Evolutionary conservation across 2,329 filamentous ascomycete genomes (phyloP), one percentile per base, ranked within the genome.

Genomic region (Immersiporthe knoxdaviesiana): DNA sequence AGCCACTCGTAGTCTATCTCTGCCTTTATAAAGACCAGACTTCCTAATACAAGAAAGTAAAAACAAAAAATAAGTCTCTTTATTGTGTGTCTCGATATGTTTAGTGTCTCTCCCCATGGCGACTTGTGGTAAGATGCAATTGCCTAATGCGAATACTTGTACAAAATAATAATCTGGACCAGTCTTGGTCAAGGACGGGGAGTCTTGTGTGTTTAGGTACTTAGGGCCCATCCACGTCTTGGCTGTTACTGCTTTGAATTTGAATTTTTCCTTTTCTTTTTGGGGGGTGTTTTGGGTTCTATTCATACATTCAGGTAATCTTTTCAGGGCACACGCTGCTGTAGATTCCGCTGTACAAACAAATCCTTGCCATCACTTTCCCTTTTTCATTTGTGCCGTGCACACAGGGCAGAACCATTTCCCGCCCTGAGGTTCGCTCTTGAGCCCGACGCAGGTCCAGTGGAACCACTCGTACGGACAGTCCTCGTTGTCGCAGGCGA

Each of bases 381-480:
- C 72, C 75, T 82, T 81, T 76, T 82, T 81, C 75, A 84, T 80
- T 74, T 83, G 85, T 72, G 86, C 84, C 21, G 83, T 84, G 72
- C 89, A 91, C 7, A 85, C 81, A 2, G 89, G 88, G 74, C 89
- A 91, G 76, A 87, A 91, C 89, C 89, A 91, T 32, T 84, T 89
- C 41, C 89, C 89, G 35, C 67, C 70, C 54, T 69, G 87, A 10
- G 89, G 89, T 77, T 91, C 89, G 74, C 86, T 90, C 79, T 89
- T 90, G 41, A 91, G 83, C 27, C 88, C 88, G 63, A 91, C 89
- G 74, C 89, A 91, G 58, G 84, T 89, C 91, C 92, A 96, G 80
- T 96, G 92, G 78, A 96, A 96, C 92, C 92, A 96, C 81, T 96
- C 92, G 76, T 88, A 92, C 61, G 90, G 89, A 79, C 92, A 96